Evolutionary conservation across 768 basidiomycete species (phyloP).

Genomic region (Tricholoma flavovirens): DNA sequence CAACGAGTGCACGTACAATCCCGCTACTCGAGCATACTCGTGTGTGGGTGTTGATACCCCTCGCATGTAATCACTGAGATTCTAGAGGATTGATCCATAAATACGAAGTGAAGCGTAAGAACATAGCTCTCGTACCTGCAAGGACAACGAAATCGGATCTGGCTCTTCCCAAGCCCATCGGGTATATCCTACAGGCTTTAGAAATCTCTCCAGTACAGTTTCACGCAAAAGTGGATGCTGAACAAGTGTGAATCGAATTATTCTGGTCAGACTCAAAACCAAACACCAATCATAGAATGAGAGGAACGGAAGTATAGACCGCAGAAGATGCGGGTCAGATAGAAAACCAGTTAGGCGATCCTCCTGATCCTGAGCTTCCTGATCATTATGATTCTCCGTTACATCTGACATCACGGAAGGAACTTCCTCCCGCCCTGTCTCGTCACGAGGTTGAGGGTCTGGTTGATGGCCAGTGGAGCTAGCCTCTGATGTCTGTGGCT

Average conservation of each 20-base stretch:
- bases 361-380: slow-evolving; percentile 20
- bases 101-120: not conserved
- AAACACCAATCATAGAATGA: slow-evolving; percentile 71
- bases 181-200: slow-evolving; percentile 66
- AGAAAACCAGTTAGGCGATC: slow-evolving; percentile 48
- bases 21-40: slow-evolving; percentile 60
- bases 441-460: slow-evolving; percentile 19
- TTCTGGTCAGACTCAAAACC: slow-evolving; percentile 52
- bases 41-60: slow-evolving; percentile 74
- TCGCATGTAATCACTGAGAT: slow-evolving; percentile 74
- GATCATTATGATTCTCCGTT: slow-evolving; percentile 14
- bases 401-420: slow-evolving; percentile 30
- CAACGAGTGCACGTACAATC: slow-evolving; percentile 49
- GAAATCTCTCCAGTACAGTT: slow-evolving; percentile 59
- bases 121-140: slow-evolving; percentile 43
- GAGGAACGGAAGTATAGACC: slow-evolving; percentile 50
- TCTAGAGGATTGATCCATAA: slow-evolving; percentile 35
- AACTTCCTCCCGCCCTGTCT: slow-evolving; percentile 23
- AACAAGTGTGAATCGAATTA: slow-evolving; percentile 43
- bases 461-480: no score
- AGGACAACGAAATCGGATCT: slow-evolving; percentile 59
- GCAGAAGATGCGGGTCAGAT: slow-evolving; percentile 45
- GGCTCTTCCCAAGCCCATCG: slow-evolving; percentile 56
- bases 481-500: no score
- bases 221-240: slow-evolving; percentile 51